Base-by-base conservation (phyloP, 306 rosid species). In the Corylus americana region DNA sequence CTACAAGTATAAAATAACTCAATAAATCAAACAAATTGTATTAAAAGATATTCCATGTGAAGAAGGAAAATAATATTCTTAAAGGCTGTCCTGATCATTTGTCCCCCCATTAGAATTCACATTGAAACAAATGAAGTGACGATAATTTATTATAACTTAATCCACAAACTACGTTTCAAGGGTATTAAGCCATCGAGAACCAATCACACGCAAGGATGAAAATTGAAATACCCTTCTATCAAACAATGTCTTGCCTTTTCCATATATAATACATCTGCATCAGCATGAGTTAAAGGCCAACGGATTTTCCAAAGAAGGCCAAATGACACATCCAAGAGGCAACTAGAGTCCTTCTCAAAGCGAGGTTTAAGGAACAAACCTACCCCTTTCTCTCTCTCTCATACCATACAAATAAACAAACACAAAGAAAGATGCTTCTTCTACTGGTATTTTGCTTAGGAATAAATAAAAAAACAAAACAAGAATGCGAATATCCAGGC, bases 21-120 rank as follows among this genome's bases (percentile, higher is more conserved):
- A 66, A 48, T 20, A 54, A 58, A 77, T 47, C 44, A 64, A 51
- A 78, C 44, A 80, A 74, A 49, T 71, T 67, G 74, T 58, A 82
- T 74, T 77, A 29, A 49, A 39, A 68, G 57, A 78, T 66, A 70
- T 37, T 18, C 78, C 88, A 87, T 89, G 91, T 83, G 94, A 88
- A 83, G 70, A 74, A 83, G 61, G 79, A 88, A 79, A 55, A 85
- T 11, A 55, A 55, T 55, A 86, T 74, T 74, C 88, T 77, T 66
- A 73, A 84, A 77, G 75, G 48, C 75, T 62, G 84, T 80, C 78
- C 70, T 39, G 71, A 85, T 83, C 49, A 66, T 74, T 62, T 66
- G 62, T 64, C 82, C 81, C 55, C 55, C 80, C 85, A 45, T 77
- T 74, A 85, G 73, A 80, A 86, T 74, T 86, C 82, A 78, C 88